Percentiles rank a stretch among this genome's conserved stretches.
Evolutionary conservation across 352 stramenopile genomes (phyloP).

Genomic region (Globisporangium paroecandrum): DNA sequence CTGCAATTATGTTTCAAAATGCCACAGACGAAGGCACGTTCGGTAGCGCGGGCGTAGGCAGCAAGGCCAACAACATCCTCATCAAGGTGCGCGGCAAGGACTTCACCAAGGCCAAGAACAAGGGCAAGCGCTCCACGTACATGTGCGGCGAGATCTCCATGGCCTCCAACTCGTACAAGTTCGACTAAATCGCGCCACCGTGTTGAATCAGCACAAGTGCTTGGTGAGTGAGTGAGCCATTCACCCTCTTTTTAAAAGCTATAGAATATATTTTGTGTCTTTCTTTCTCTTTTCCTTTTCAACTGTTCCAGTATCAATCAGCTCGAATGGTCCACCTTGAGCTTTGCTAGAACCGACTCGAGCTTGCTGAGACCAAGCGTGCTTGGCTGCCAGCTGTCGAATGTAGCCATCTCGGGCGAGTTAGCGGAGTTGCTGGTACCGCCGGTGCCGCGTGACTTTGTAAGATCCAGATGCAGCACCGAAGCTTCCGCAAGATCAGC

Average conservation of each 20-base stretch:
- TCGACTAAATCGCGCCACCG: slow-evolving; percentile 38
- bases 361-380: slow-evolving; percentile 38
- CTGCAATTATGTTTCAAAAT: neutral
- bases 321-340: slow-evolving; percentile 17
- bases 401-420: slow-evolving; percentile 13
- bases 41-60: slow-evolving; percentile 93
- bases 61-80: slow-evolving; percentile 97
- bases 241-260: slow-evolving; percentile 11
- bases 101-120: slow-evolving; percentile 99
- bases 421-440: slow-evolving; percentile 1
- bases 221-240: neutral
- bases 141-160: slow-evolving; percentile 93
- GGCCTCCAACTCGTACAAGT: slow-evolving; percentile 94
- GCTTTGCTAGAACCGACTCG: slow-evolving; percentile 25
- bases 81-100: slow-evolving; percentile 98
- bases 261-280: slow-evolving; percentile 23
- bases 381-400: slow-evolving; percentile 47
- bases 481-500: slow-evolving; percentile 18
- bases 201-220: neutral
- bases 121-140: slow-evolving; percentile 98
- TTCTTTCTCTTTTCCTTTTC: neutral
- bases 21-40: slow-evolving; percentile 93
- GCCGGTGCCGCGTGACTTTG: slow-evolving; percentile 11
- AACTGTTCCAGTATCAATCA: slow-evolving; percentile 1
- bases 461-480: slow-evolving; percentile 30